Percentiles rank a stretch among this genome's conserved stretches.
Evolutionary conservation across 2,329 filamentous ascomycete genomes (phyloP).

Genomic region (Clarireedia hainanense): DNA sequence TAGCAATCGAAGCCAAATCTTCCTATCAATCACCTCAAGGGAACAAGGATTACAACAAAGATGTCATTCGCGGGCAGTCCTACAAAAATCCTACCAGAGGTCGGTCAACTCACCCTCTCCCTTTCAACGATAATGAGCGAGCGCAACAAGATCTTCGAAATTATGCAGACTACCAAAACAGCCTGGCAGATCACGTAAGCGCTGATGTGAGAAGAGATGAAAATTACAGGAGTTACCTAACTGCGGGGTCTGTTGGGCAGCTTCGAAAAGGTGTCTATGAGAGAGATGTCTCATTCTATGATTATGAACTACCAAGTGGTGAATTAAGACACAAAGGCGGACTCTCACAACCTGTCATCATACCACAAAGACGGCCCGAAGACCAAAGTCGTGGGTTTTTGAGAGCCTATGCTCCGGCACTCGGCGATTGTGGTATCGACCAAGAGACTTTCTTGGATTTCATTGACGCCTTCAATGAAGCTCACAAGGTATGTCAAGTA

Average conservation of each 20-base stretch:
- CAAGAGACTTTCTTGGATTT: constrained; percentile 41
- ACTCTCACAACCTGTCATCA: constrained; percentile 36
- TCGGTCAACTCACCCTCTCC: background rate
- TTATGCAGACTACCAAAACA: constrained; percentile 1
- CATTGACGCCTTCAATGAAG: constrained; percentile 37
- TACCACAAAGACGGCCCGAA: constrained; percentile 42
- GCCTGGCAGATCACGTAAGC: background rate
- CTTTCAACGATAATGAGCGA: background rate
- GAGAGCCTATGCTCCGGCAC: constrained; percentile 39
- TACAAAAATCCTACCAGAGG: background rate
- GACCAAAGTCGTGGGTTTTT: constrained; percentile 38
- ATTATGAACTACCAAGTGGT: background rate
- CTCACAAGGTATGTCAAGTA: constrained; percentile 10
- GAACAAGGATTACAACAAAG: background rate
- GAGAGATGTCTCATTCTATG: background rate
- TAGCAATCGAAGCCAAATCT: constrained; percentile 5
- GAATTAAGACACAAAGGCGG: background rate
- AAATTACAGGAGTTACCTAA: background rate
- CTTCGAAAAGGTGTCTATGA: background rate
- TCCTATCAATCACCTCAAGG: background rate
- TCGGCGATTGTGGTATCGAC: constrained; percentile 38
- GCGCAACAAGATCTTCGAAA: constrained; percentile 2
- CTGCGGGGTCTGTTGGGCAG: background rate
- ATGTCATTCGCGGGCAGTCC: background rate
- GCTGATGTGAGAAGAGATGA: background rate